A percentile compares a stretch with the other conserved stretches of the same genome.
Evolutionary conservation across 2,329 filamentous ascomycete species (phyloP).

Genomic region (Talaromyces piceae): DNA sequence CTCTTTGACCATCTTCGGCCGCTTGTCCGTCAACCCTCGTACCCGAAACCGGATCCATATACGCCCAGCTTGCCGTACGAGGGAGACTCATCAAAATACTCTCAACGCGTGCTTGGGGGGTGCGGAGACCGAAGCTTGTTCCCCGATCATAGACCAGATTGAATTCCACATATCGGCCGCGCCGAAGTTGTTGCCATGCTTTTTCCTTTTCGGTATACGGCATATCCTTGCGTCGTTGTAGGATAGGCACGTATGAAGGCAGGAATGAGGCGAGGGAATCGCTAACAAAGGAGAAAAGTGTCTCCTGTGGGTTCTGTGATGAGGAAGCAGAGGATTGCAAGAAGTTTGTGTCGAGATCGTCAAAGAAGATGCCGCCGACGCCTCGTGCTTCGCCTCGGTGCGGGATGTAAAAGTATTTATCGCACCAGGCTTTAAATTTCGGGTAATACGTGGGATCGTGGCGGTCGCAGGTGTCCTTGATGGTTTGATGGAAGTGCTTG

Average conservation of each 20-base stretch:
- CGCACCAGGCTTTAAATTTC: slow-evolving; percentile 96
- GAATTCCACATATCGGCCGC: slow-evolving; percentile 97
- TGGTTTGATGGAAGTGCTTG: slow-evolving; percentile 88
- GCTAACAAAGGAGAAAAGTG: slow-evolving; percentile 81
- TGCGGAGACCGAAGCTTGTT: slow-evolving; percentile 88
- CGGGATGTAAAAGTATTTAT: slow-evolving; percentile 92
- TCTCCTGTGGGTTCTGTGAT: slow-evolving; percentile 75
- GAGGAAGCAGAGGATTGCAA: slow-evolving; percentile 31
- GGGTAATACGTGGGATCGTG: slow-evolving; percentile 91
- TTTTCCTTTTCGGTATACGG: slow-evolving; percentile 79
- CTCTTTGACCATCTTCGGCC: slow-evolving; percentile 36
- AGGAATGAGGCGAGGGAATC: slow-evolving; percentile 81
- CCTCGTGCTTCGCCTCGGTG: slow-evolving; percentile 82
- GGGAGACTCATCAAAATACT: slow-evolving; percentile 97
- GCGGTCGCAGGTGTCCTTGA: slow-evolving; percentile 87
- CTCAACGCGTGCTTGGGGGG: slow-evolving; percentile 83
- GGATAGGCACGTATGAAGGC: slow-evolving; percentile 82
- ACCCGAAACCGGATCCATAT: slow-evolving; percentile 65
- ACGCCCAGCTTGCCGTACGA: slow-evolving; percentile 85
- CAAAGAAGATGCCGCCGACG: slow-evolving; percentile 96
- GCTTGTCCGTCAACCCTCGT: slow-evolving; percentile 30
- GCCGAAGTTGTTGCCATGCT: slow-evolving; percentile 89
- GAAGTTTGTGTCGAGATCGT: slow-evolving; percentile 70
- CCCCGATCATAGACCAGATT: slow-evolving; percentile 96
- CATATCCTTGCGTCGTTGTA: slow-evolving; percentile 85